Evolutionary conservation across 179 eudicot species (phyloP).

Genomic region (Vitellaria paradoxa): DNA sequence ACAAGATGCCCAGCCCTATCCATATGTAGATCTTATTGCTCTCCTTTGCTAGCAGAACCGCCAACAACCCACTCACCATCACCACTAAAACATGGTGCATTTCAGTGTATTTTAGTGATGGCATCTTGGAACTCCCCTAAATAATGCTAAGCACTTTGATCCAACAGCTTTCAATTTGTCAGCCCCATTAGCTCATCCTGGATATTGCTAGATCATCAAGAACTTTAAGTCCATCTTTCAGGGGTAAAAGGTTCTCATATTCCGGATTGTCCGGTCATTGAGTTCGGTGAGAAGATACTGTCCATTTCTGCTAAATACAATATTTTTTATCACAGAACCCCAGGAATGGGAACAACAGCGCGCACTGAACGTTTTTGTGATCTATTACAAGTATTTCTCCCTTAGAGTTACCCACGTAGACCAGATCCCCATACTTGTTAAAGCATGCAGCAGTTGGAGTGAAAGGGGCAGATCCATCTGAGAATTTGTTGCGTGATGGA

Average conservation of each 20-base stretch:
- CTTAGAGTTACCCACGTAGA: slow-evolving; percentile 90
- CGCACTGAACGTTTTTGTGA: slow-evolving; percentile 46
- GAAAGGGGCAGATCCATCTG: slow-evolving; percentile 74
- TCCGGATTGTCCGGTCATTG: slow-evolving; percentile 83
- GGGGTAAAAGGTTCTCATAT: slow-evolving; percentile 84
- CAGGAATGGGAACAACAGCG: slow-evolving; percentile 64
- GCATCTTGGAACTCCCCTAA: slow-evolving; percentile 96
- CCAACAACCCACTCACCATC: slow-evolving; percentile 97
- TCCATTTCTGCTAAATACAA: slow-evolving; percentile 76
- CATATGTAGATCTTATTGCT: slow-evolving; percentile 97
- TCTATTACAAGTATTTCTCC: slow-evolving; percentile 93
- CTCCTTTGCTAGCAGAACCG: slow-evolving; percentile 97
- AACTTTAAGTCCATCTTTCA: slow-evolving; percentile 50
- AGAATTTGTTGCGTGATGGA: slow-evolving; percentile 65
- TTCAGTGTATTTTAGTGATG: slow-evolving; percentile 91
- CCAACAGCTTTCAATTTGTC: slow-evolving; percentile 82
- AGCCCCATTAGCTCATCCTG: slow-evolving; percentile 42
- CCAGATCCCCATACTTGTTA: slow-evolving; percentile 83
- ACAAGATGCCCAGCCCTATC: slow-evolving; percentile 93
- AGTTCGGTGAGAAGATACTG: slow-evolving; percentile 90
- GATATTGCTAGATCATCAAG: slow-evolving; percentile 39
- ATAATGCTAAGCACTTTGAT: slow-evolving; percentile 64
- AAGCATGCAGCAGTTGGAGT: slow-evolving; percentile 87
- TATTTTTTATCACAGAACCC: slow-evolving; percentile 81
- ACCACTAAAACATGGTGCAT: slow-evolving; percentile 95